A percentile compares a stretch with the other conserved stretches of the same genome.
These are phyloP conservation scores for Pythium volutum DNA, from an alignment of 352 stramenopile genomes.

Conservation along the genomic window DNA sequence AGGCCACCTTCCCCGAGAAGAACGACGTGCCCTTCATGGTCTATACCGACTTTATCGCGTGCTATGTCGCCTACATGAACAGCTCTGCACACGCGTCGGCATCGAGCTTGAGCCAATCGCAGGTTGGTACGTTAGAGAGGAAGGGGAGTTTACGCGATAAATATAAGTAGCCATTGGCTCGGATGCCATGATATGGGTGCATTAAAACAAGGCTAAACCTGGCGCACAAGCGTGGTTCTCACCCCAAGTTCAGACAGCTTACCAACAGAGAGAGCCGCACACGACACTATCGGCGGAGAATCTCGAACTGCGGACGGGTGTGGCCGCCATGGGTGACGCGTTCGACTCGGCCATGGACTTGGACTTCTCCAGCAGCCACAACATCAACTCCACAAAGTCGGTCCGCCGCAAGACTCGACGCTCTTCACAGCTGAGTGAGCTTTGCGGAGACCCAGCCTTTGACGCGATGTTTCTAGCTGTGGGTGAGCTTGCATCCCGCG, in stretches of 20 bases:
- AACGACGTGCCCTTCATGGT: constrained; percentile 41
- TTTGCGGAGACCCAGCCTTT: not conserved
- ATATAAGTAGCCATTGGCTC: not conserved
- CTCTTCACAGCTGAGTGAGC: not conserved
- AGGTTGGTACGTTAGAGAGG: not conserved
- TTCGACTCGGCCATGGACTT: not conserved
- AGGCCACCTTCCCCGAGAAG: constrained; percentile 26
- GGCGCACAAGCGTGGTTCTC: not conserved
- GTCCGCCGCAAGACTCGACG: constrained; percentile 5
- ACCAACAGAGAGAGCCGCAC: not conserved
- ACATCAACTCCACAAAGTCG: not conserved
- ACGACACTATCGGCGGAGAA: not conserved
- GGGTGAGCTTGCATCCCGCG: not conserved
- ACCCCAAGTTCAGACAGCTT: not conserved
- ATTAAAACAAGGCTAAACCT: not conserved
- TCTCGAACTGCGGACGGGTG: not conserved
- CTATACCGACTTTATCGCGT: constrained; percentile 69
- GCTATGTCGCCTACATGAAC: constrained; percentile 50
- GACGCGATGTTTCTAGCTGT: constrained; percentile 19
- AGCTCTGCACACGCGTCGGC: constrained; percentile 8
- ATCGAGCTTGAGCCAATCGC: not conserved
- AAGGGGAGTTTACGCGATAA: not conserved
- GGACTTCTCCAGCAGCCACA: not conserved
- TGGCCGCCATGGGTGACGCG: not conserved
- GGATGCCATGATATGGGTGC: not conserved